Conservation (phyloP, 1,139 yeast species). For the Zhuliangozyma blackwelliae region DNA sequence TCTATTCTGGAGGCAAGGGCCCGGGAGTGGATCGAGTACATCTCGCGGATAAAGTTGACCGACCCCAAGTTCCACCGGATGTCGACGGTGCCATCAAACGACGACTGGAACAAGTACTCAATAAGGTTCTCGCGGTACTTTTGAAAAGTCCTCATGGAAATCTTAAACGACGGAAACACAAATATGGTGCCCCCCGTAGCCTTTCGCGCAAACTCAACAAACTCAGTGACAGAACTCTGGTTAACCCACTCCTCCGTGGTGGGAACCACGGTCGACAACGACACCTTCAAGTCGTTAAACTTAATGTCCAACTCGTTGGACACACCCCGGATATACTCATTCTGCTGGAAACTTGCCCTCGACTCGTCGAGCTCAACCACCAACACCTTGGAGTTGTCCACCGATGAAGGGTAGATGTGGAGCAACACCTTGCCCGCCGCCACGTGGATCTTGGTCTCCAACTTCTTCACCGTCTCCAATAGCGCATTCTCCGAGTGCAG, state of each 20-base stretch:
- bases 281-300: slow-evolving; percentile 59
- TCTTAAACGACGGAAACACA: slow-evolving; percentile 69
- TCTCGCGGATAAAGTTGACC: slow-evolving; percentile 83
- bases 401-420: slow-evolving; percentile 73
- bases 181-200: slow-evolving; percentile 80
- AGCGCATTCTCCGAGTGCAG: slow-evolving; percentile 22
- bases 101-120: slow-evolving; percentile 62
- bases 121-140: slow-evolving; percentile 44
- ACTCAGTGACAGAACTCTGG: slow-evolving; percentile 48
- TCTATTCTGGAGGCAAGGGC: slow-evolving; percentile 38
- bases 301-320: slow-evolving; percentile 49
- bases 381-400: slow-evolving; percentile 70
- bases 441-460: slow-evolving; percentile 61
- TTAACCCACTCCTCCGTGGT: slow-evolving; percentile 43
- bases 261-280: slow-evolving; percentile 53
- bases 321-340: slow-evolving; percentile 43
- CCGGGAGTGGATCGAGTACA: slow-evolving; percentile 65
- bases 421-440: slow-evolving; percentile 51
- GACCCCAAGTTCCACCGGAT: slow-evolving; percentile 93
- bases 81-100: slow-evolving; percentile 86
- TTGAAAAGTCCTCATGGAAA: slow-evolving; percentile 76
- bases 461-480: slow-evolving; percentile 36
- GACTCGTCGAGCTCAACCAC: slow-evolving; percentile 58
- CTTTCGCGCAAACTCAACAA: slow-evolving; percentile 50
- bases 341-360: slow-evolving; percentile 57